phyloP scores from a whole-genome alignment of 192 early-diverging fungal species.

The Gryganskiella cystojenkinii region DNA sequence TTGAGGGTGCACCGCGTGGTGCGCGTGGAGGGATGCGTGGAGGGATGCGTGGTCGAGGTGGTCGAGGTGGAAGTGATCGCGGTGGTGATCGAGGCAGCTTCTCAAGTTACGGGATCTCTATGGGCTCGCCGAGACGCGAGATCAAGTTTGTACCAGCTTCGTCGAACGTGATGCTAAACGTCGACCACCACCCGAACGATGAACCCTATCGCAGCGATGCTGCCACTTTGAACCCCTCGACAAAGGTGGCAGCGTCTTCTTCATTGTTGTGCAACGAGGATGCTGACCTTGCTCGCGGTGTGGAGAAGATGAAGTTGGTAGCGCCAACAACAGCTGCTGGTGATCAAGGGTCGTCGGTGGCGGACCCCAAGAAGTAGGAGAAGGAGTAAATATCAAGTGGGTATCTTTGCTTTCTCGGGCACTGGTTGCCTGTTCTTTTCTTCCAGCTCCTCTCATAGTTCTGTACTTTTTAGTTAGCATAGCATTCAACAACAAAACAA shows the following conservation, averaged over 20 bases:
- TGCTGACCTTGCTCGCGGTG: not conserved
- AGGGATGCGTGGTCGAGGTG: slow-evolving; percentile 1
- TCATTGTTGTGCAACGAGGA: not conserved
- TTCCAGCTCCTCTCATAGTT: no score
- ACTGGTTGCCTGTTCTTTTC: no score
- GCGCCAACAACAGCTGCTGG: no score
- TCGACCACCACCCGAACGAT: not conserved
- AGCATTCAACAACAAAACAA: no score
- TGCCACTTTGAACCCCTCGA: not conserved
- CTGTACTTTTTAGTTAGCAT: no score
- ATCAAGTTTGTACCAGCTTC: slow-evolving; percentile 38
- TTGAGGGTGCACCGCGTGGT: slow-evolving; percentile 4
- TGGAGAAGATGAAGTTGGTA: slow-evolving; percentile 13
- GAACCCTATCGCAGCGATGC: no score
- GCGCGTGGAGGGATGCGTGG: not conserved
- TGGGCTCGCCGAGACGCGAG: not conserved
- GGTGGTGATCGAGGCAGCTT: not conserved
- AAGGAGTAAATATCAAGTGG: no score
- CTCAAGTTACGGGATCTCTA: not conserved
- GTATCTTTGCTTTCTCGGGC: no score
- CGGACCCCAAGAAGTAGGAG: no score
- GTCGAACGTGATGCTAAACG: slow-evolving; percentile 11
- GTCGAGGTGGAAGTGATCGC: not conserved
- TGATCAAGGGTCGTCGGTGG: no score
- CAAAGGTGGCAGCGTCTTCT: not conserved